phyloP scores from a whole-genome alignment of 1,284 basidiomycete species.

The Mycena sp. region DNA sequence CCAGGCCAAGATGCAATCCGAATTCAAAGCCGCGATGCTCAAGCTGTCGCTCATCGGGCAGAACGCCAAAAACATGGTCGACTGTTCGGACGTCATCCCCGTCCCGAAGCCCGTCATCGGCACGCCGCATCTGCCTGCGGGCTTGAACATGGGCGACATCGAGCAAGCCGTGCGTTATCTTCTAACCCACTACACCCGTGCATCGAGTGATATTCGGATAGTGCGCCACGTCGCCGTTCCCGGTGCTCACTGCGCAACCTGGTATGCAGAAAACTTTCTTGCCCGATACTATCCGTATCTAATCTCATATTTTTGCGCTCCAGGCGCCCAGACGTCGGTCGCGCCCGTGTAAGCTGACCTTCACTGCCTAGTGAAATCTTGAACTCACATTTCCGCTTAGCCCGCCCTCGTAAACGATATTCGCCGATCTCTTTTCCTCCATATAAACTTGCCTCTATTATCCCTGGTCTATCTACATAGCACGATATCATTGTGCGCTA shows the following conservation, averaged over 20 bases:
- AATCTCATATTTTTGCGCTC: too few relatives aligned
- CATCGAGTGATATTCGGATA: not conserved
- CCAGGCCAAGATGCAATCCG: constrained; percentile 40
- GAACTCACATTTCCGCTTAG: too few relatives aligned
- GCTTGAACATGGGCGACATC: constrained; percentile 11
- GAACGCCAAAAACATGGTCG: constrained; percentile 36
- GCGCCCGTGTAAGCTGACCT: not conserved
- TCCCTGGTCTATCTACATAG: too few relatives aligned
- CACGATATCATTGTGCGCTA: too few relatives aligned
- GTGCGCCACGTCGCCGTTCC: constrained; percentile 16
- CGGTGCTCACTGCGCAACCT: constrained; percentile 6
- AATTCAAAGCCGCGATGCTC: constrained; percentile 46
- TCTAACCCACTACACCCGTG: not conserved
- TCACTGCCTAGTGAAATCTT: too few relatives aligned
- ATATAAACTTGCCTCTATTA: too few relatives aligned
- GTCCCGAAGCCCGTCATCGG: constrained; percentile 38
- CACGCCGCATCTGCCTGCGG: constrained; percentile 26
- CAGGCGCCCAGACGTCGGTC: not conserved
- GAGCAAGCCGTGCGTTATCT: constrained; percentile 15
- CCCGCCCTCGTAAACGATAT: too few relatives aligned
- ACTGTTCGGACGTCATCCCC: constrained; percentile 53
- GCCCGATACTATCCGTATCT: not conserved
- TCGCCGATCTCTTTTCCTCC: too few relatives aligned
- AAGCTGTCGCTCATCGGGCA: constrained; percentile 47
- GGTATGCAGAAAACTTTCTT: not conserved